Evolutionary conservation across 2,329 filamentous ascomycete genomes (phyloP), one percentile per base, ranked within the genome.

Genomic region (Scedosporium aurantiacum): DNA sequence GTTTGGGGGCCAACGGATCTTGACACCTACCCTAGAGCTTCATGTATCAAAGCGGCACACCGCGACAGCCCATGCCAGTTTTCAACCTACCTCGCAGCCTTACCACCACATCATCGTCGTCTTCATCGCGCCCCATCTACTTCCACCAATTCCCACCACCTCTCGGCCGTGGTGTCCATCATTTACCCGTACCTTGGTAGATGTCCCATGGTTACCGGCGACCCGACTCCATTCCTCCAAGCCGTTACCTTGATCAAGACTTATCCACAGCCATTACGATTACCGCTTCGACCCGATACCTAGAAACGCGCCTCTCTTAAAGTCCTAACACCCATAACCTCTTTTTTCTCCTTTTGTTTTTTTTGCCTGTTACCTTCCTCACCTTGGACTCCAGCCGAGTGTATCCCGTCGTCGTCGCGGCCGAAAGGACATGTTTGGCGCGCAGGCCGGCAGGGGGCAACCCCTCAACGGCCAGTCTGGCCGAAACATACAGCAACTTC

Each of bases 141-240:
- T 32, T 43, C 27, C 47, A 60, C 58, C 47, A 50, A n/a, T 55
- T 60, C 58, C 45, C 58, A 25, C 45, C 58, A 25, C 58, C 58
- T 16, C 14, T 50, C 8, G 14, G 16, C n/a, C 43, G 41, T 60
- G 25, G 23, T 21, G 58, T 7, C 58, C 8, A 32, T 23, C 18
- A 28, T 37, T n/a, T 50, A 50, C 28, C 58, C 14, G 16, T 52
- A n/a, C 67, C 67, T 67, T 72, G 68, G 80, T 85, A 83, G 79
- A 85, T 87, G 83, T 84, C 85, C 77, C 83, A 88, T 84, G 83
- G 81, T 82, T 82, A 82, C 76, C 79, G 79, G 75, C 47, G 32
- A 54, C 10, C 45, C 12, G 27, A 54, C 23, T 5, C 28, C 58
- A n/a, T 50, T 32, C 18, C 41, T n/a, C 28, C 27, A 60, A 60